These are phyloP conservation scores for Pleurotus tuoliensis DNA, from an alignment of 768 basidiomycete species.

Conservation along the genomic window DNA sequence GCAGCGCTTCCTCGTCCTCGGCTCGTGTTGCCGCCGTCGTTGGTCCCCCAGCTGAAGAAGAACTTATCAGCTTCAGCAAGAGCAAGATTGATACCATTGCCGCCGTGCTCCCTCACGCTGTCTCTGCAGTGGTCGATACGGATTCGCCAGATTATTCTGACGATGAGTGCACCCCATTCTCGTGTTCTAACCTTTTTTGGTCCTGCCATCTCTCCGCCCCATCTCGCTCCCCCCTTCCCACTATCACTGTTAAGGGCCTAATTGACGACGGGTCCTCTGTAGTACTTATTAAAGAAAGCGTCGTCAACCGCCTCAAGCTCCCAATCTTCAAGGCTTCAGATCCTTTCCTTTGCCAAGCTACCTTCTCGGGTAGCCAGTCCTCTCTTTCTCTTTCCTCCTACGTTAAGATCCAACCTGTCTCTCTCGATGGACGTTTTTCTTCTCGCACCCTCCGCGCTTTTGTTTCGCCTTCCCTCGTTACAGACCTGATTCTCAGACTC, in stretches of 20 bases:
- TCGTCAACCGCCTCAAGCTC: neutral
- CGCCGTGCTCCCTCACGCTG: too few species aligned
- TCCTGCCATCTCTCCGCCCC: neutral
- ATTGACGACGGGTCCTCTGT: too few species aligned
- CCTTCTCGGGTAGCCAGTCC: neutral
- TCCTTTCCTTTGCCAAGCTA: neutral
- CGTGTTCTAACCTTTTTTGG: neutral
- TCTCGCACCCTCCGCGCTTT: neutral
- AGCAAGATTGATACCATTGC: too few species aligned
- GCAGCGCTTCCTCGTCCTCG: neutral
- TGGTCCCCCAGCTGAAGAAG: neutral
- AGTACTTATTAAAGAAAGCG: neutral
- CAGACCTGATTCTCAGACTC: neutral
- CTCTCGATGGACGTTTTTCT: neutral
- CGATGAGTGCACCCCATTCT: too few species aligned
- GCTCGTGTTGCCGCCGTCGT: neutral
- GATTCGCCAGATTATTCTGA: too few species aligned
- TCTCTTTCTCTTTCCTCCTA: neutral
- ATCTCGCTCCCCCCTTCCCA: neutral
- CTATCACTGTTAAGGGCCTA: neutral
- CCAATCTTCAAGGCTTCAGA: neutral
- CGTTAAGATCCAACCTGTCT: neutral
- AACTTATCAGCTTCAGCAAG: too few species aligned
- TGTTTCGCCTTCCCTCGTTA: neutral
- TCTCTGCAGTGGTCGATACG: too few species aligned